phyloP scores from a whole-genome alignment of 371 early-diverging fungal species.

The Paraphysoderma sedebokerense region DNA sequence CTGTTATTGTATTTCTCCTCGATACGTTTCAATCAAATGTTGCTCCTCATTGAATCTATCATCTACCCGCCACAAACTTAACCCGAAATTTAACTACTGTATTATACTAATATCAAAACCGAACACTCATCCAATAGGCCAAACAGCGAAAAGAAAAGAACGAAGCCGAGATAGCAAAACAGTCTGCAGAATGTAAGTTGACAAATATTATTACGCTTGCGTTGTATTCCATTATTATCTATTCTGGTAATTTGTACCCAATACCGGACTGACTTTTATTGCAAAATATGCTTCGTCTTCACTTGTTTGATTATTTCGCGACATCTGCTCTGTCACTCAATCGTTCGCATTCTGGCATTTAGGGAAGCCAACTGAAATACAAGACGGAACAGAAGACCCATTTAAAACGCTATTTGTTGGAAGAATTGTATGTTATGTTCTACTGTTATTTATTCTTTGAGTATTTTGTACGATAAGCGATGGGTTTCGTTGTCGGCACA shows the following conservation, averaged over 20 bases:
- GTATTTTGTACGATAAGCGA: background rate
- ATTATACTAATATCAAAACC: no score
- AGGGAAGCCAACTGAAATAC: slow-evolving; percentile 18
- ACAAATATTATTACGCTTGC: no score
- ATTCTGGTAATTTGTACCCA: no score
- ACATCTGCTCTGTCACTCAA: background rate
- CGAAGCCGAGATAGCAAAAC: slow-evolving; percentile 34
- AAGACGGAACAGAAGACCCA: slow-evolving; percentile 44
- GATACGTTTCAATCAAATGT: no score
- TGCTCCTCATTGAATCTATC: no score
- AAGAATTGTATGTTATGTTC: slow-evolving; percentile 35
- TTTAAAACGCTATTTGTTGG: slow-evolving; percentile 83
- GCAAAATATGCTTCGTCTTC: background rate
- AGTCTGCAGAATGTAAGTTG: slow-evolving; percentile 31
- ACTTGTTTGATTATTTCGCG: background rate
- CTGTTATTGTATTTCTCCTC: no score
- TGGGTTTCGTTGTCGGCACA: background rate
- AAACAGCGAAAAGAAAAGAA: slow-evolving; percentile 31
- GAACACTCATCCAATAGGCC: no score
- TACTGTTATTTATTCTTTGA: background rate
- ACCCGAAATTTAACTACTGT: no score
- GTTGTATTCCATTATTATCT: no score
- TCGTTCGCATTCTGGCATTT: background rate
- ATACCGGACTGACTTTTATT: no score
- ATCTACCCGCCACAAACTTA: no score